Evolutionary conservation across 2,329 filamentous ascomycete species (phyloP).

Genomic region (Scedosporium apiospermum): DNA sequence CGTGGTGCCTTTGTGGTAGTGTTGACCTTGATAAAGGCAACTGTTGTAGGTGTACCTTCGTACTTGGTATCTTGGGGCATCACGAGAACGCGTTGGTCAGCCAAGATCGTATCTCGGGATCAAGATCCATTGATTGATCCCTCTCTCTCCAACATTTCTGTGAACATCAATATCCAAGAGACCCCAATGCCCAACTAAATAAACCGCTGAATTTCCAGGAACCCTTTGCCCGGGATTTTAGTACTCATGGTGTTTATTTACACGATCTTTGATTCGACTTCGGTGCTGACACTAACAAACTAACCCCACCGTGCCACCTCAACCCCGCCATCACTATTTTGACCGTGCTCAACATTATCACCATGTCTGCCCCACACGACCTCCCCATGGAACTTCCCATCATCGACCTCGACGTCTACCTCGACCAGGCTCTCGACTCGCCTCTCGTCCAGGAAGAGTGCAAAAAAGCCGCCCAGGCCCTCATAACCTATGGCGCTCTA

Average conservation of each 20-base stretch:
- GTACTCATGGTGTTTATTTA: not conserved
- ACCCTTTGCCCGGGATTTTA: no score
- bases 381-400: conserved; percentile 47
- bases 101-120: not conserved
- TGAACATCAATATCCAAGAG: not conserved
- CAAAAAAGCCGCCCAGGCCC: conserved; percentile 41
- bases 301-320: not conserved
- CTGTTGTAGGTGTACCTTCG: no score
- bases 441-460: conserved; percentile 40
- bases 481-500: conserved; percentile 51
- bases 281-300: not conserved
- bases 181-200: no score
- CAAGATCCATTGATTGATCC: not conserved
- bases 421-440: conserved; percentile 30
- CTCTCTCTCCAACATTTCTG: not conserved
- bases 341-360: not conserved
- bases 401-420: conserved; percentile 50
- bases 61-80: not conserved
- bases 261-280: no score
- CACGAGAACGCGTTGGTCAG: not conserved
- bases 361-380: conserved; percentile 14
- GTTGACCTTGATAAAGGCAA: no score
- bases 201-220: no score
- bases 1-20: not conserved
- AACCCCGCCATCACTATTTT: not conserved